These are phyloP conservation scores for Debaryomyces tyrocola DNA, from an alignment of 805 yeast species.

Conservation along the genomic window DNA sequence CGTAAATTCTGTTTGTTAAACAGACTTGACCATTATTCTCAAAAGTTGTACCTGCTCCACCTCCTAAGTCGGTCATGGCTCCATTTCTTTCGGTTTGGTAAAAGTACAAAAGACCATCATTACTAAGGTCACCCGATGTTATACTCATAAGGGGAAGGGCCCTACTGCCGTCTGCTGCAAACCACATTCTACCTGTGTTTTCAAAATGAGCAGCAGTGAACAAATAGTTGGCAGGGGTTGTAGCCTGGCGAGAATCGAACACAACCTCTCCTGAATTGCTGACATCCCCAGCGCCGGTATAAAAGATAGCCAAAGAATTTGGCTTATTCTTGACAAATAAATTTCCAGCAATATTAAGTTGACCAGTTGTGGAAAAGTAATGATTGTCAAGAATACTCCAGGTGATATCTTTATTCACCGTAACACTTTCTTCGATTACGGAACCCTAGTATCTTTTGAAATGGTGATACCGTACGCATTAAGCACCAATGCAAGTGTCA, in stretches of 20 bases:
- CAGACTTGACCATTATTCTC: slow-evolving; percentile 25
- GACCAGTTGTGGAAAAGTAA: slow-evolving; percentile 20
- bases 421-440: slow-evolving; percentile 18
- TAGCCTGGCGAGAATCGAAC: slow-evolving; percentile 19
- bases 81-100: slow-evolving; percentile 20
- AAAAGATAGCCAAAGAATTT: slow-evolving; percentile 15
- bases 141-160: slow-evolving; percentile 12
- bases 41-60: slow-evolving; percentile 8
- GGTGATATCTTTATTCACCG: slow-evolving; percentile 18
- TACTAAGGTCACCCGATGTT: slow-evolving; percentile 15
- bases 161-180: slow-evolving; percentile 19
- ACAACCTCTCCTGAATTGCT: slow-evolving; percentile 19
- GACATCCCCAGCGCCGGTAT: slow-evolving; percentile 12
- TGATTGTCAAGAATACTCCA: slow-evolving; percentile 28
- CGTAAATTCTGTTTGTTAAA: slow-evolving; percentile 19
- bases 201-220: slow-evolving; percentile 14
- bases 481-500: too few species aligned
- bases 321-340: slow-evolving; percentile 1
- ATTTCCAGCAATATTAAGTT: slow-evolving; percentile 18
- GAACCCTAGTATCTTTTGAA: neutral
- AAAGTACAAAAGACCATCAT: slow-evolving; percentile 22
- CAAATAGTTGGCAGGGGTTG: slow-evolving; percentile 16
- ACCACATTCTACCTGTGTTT: slow-evolving; percentile 24
- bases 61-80: slow-evolving; percentile 21
- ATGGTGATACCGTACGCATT: neutral